Evolutionary conservation across 1,284 basidiomycete genomes (phyloP), one percentile per base, ranked within the genome.

Genomic region (Kalmanozyma brasiliensis): DNA sequence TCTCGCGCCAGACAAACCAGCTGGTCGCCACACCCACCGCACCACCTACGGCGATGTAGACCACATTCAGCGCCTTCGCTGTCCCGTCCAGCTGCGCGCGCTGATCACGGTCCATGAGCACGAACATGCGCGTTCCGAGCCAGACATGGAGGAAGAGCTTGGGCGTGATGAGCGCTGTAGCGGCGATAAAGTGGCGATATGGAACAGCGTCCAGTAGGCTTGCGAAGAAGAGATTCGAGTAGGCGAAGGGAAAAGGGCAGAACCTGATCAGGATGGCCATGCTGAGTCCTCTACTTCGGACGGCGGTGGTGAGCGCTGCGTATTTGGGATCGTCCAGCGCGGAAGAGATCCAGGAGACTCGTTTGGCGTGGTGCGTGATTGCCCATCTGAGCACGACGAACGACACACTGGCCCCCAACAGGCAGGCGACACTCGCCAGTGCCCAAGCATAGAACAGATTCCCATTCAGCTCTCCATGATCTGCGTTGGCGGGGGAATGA

Each of bases 81-180:
- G 52, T 57, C 1, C 51, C 57, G 32, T 75, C 73, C 19, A 77
- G 33, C 16, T 65, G 52, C 3, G 56, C 60, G 0, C 76, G 49
- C 14, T 66, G 49, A 36, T 71, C 66, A 1, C 59, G 14, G 45
- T 80, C 73, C 51, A 80, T 74, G 2, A 80, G 51, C 44, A 76
- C 55, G 38, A 64, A 79, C 60, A 77, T 68, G 16, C 70, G 48
- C 6, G 73, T 70, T 3, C 79, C 79, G 42, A 80, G 36, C 48
- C 73, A 81, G 24, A 80, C 73, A 40, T 80, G 79, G 11, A 81
- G 20, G 17, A 79, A 42, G n/a, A 81, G 53, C 35, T 79, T 80
- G 16, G 79, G 79, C 5, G 77, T 74, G 38, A 76, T 77, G 11
- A 68, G 29, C 10, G 67, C 53, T 2, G 79, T 76, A 6, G 79